Base-by-base conservation (phyloP, 1,139 yeast genomes). In the Saccharomyces pastorianus region DNA sequence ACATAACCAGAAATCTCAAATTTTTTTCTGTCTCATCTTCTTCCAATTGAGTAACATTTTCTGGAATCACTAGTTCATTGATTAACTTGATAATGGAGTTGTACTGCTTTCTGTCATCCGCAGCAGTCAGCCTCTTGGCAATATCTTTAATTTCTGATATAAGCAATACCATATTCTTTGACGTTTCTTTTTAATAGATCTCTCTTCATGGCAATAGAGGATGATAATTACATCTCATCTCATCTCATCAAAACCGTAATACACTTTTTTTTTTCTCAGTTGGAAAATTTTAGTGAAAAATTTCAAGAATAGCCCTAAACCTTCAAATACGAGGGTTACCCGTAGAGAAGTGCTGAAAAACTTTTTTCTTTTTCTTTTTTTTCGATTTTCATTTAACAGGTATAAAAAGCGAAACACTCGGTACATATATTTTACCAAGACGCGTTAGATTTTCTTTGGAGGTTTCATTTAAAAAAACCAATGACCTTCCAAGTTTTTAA, bases 1-100 rank as follows among this genome's bases (percentile, higher is more conserved):
- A 73, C 20, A 83, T 66, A 0, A 84, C 74, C 44, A 85, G 64
- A 34, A 77, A 72, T 64, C 93, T 77, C 41, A 60, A 48, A 26
- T 53, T 61, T n/a, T 55, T 57, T 49, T 63, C 68, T 5, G 50
- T 50, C 25, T 53, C 53, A 8, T 56, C 59, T 17, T 57, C 62
- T 34, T 51, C 41, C 14, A 51, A 11, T 6, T 49, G 51, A 6
- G 38, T 20, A 17, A 11, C 25, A n/a, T 54, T 54, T 13, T 47
- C 47, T 2, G 51, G 49, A 3, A 57, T 17, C 17, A 48, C 34
- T 1, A 64, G 53, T 8, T 53, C 58, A 44, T 62, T 59, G 44
- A 61, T 53, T 6, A 62, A 46, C 38, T 61, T 64, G 13, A 67
- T 54, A 27, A 67, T 60, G 2, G 56, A 49, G 50, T 67, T 68